phyloP scores from a whole-genome alignment of 179 eudicot species.

The Corrigiola litoralis region DNA sequence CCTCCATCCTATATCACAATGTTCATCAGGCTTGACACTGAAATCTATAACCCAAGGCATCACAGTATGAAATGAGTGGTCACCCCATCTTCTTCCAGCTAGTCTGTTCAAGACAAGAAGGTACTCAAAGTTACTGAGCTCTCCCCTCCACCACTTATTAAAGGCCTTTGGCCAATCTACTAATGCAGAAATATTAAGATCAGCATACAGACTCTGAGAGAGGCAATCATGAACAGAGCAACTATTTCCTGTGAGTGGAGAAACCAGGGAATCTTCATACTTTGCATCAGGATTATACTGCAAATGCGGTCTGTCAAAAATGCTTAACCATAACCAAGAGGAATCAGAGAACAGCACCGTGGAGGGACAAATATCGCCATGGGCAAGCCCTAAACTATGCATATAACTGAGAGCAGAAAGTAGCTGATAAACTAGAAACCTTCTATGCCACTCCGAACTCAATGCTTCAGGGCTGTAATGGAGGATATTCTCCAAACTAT shows the following conservation, averaged over 20 bases:
- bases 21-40: conserved; percentile 70
- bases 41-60: conserved; percentile 99
- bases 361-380: conserved; percentile 74
- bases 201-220: conserved; percentile 53
- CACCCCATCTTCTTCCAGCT: conserved; percentile 99
- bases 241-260: conserved; percentile 10
- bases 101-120: conserved; percentile 73
- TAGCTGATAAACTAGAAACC: conserved; percentile 67
- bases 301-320: conserved; percentile 40
- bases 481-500: conserved; percentile 76
- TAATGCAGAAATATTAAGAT: conserved; percentile 45
- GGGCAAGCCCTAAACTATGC: conserved; percentile 73
- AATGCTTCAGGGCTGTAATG: conserved; percentile 71
- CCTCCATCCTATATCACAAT: conserved; percentile 69
- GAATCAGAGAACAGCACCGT: conserved; percentile 52
- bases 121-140: conserved; percentile 83
- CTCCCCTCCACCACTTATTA: conserved; percentile 81
- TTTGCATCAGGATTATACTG: conserved; percentile 20
- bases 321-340: conserved; percentile 78
- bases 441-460: conserved; percentile 67
- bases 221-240: conserved; percentile 43
- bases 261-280: conserved; percentile 23
- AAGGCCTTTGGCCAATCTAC: conserved; percentile 68
- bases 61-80: conserved; percentile 81
- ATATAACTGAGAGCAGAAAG: conserved; percentile 72